phyloP scores from a whole-genome alignment of 768 basidiomycete species.

The Hericium alpestre region DNA sequence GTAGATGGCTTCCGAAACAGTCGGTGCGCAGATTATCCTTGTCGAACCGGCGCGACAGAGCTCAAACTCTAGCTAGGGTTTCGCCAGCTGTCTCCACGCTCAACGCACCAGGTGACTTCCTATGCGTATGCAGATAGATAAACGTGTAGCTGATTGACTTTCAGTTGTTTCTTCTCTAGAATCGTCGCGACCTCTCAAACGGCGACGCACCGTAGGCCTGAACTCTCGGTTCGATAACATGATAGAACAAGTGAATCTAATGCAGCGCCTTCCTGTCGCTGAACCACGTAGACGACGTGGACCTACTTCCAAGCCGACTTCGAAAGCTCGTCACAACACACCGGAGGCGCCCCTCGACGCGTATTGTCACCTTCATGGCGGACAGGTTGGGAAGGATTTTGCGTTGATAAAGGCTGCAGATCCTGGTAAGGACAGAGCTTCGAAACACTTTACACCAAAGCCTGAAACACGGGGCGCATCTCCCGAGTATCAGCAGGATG shows the following conservation, averaged over 20 bases:
- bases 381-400: constrained; percentile 29
- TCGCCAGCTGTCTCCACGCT: neutral
- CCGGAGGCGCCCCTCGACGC: constrained; percentile 32
- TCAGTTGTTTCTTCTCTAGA: neutral
- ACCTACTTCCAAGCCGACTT: constrained; percentile 36
- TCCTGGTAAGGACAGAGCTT: too few species aligned
- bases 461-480: too few species aligned
- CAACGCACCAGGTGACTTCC: neutral
- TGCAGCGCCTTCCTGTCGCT: constrained; percentile 12
- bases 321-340: constrained; percentile 26
- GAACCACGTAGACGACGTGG: constrained; percentile 20
- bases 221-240: constrained; percentile 60
- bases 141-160: neutral
- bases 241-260: constrained; percentile 47
- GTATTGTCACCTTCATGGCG: constrained; percentile 24
- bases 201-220: constrained; percentile 36
- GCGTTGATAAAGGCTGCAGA: too few species aligned
- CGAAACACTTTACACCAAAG: too few species aligned
- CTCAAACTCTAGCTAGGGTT: neutral
- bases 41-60: neutral
- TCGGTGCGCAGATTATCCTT: constrained; percentile 4
- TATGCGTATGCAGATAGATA: neutral
- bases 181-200: constrained; percentile 25
- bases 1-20: constrained; percentile 10
- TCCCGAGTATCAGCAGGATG: too few species aligned